Base-by-base conservation (phyloP, 768 basidiomycete genomes). In the Mycena chlorophos region DNA sequence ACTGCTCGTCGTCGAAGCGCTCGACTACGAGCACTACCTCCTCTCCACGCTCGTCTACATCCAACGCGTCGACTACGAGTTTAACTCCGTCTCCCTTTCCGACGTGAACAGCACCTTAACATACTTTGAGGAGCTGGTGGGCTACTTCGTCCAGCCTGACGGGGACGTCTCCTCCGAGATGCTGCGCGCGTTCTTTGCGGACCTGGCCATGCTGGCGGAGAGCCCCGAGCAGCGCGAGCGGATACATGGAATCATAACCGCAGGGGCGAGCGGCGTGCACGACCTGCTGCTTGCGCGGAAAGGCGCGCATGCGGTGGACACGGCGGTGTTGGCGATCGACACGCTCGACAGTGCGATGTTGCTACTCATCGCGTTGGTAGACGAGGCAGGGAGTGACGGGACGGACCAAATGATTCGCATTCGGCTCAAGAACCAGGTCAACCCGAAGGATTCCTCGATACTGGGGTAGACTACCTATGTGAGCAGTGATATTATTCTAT, bases 61-160 rank as follows among this genome's bases (percentile, higher is more conserved):
- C 43, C 60, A 62, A 29, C 60, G 60, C 50, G 51, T 58, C 30
- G 60, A 62, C 56, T 62, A 62, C 43, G 60, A 62, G 49, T 57
- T 48, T 43, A 2, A 51, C 4, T 39, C 50, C 1, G 37, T 55
- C n/a, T 3, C 45, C 1, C 34, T 61, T 25, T 42, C 22, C 3
- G 27, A 28, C 23, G 55, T 53, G 26, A 3, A 5, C 17, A 50
- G 14, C 4, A 34, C 60, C 6, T 40, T 34, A 14, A 29, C 54
- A 12, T 62, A 58, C 26, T 62, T 62, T n/a, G 54, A 20, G 10
- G 60, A 62, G 5, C 31, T 62, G 39, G 53, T 51, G 27, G 56
- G 46, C 25, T 57, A 57, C 40, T 53, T 57, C 28, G n/a, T 29
- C 22, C 48, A 30, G 5, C 8, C 10, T 6, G 40, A 49, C 27